These are phyloP conservation scores for Thymus mandschuricus DNA, from an alignment of 257 asterid species.

Conservation along the genomic window DNA sequence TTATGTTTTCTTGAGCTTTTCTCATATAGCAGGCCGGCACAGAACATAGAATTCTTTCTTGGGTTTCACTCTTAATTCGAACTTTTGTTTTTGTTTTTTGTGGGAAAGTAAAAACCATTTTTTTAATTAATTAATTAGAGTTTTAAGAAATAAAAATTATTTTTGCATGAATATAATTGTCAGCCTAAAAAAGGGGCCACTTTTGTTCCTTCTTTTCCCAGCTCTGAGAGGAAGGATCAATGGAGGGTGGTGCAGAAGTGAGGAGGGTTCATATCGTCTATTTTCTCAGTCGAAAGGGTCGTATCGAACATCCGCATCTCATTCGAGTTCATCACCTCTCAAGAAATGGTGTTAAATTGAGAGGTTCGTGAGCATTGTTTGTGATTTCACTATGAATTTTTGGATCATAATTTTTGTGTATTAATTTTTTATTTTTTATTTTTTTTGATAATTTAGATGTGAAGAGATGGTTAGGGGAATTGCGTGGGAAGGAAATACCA, in stretches of 20 bases:
- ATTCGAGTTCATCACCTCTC: slow-evolving; percentile 76
- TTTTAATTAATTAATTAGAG: background rate
- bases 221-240: slow-evolving; percentile 46
- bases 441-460: slow-evolving; percentile 48
- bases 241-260: slow-evolving; percentile 78
- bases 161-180: slow-evolving; percentile 5
- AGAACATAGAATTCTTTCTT: slow-evolving; percentile 45
- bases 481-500: slow-evolving; percentile 86
- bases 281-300: slow-evolving; percentile 78
- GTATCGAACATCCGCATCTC: slow-evolving; percentile 87
- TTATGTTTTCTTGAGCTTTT: slow-evolving; percentile 20
- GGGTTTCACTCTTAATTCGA: slow-evolving; percentile 41
- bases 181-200: slow-evolving; percentile 48
- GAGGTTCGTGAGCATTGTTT: slow-evolving; percentile 46
- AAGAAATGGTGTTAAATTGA: slow-evolving; percentile 68
- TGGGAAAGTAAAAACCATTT: background rate
- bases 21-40: slow-evolving; percentile 63
- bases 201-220: slow-evolving; percentile 28
- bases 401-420: background rate
- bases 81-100: slow-evolving; percentile 28
- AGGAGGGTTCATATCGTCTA: slow-evolving; percentile 80
- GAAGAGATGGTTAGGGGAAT: slow-evolving; percentile 86
- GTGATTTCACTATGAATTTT: background rate
- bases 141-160: slow-evolving; percentile 7
- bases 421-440: too few species aligned